A percentile compares a stretch with the other conserved stretches of the same genome.
Evolutionary conservation across 768 basidiomycete species (phyloP).

Genomic region (Boletales sp.): DNA sequence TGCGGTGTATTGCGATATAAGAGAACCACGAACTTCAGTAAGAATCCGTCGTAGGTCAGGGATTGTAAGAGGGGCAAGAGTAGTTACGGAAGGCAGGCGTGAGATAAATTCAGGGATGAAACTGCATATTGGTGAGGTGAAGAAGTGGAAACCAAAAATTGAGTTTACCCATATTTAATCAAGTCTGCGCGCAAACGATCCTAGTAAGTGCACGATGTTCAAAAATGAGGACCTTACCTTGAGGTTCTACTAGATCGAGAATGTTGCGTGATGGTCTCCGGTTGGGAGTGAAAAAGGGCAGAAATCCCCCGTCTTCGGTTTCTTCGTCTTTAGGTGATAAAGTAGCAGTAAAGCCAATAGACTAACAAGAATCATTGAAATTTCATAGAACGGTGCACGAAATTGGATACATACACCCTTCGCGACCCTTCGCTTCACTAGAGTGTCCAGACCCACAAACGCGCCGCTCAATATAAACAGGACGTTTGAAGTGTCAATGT

Average conservation of each 20-base stretch:
- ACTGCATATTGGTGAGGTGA: slow-evolving; percentile 32
- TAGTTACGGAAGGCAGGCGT: slow-evolving; percentile 88
- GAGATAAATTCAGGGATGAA: slow-evolving; percentile 96
- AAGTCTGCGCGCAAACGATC: slow-evolving; percentile 50
- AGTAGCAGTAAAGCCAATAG: slow-evolving; percentile 80
- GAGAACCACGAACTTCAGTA: slow-evolving; percentile 87
- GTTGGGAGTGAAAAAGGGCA: slow-evolving; percentile 81
- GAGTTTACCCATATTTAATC: slow-evolving; percentile 69
- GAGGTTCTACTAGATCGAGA: slow-evolving; percentile 70
- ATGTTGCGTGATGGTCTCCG: slow-evolving; percentile 48
- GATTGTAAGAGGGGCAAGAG: slow-evolving; percentile 74
- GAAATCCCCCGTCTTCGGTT: slow-evolving; percentile 29
- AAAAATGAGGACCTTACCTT: slow-evolving; percentile 38
- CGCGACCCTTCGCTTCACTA: slow-evolving; percentile 75
- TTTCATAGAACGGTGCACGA: background rate
- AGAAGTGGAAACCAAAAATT: background rate
- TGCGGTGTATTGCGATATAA: slow-evolving; percentile 85
- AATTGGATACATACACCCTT: slow-evolving; percentile 65
- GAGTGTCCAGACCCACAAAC: slow-evolving; percentile 84
- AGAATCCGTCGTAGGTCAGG: slow-evolving; percentile 86
- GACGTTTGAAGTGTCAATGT: slow-evolving; percentile 86
- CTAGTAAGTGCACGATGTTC: background rate
- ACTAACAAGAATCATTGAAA: slow-evolving; percentile 42
- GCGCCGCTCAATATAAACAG: slow-evolving; percentile 96
- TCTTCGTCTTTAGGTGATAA: slow-evolving; percentile 41